phyloP scores from a whole-genome alignment of 495 filamentous ascomycete genomes.

The Neohortaea acidophila region DNA sequence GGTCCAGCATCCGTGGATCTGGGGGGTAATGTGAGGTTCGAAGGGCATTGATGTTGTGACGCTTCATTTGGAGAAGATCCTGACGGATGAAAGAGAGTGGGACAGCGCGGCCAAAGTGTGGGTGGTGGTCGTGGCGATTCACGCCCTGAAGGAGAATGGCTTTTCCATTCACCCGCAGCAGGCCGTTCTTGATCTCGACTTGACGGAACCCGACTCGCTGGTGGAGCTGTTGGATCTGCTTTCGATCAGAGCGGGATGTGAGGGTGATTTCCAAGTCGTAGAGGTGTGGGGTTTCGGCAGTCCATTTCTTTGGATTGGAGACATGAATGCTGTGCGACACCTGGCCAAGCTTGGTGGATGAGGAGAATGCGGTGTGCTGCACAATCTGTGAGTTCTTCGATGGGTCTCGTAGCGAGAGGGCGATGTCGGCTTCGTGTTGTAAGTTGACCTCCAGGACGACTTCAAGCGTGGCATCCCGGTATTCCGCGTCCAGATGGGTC shows the following conservation, averaged over 20 bases:
- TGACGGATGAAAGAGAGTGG: conserved; percentile 17
- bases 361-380: background rate
- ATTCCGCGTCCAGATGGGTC: conserved; percentile 39
- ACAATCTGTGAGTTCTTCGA: background rate
- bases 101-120: conserved; percentile 17
- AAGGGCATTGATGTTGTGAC: conserved; percentile 22
- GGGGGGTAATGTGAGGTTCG: conserved; percentile 20
- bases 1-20: conserved; percentile 30
- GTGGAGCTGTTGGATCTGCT: conserved; percentile 8
- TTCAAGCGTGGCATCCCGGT: conserved; percentile 37
- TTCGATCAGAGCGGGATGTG: no score
- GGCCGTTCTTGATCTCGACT: conserved; percentile 18
- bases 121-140: conserved; percentile 22
- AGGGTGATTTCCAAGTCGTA: conserved; percentile 31
- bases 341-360: background rate
- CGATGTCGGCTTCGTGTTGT: conserved; percentile 1
- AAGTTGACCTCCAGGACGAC: conserved; percentile 26
- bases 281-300: conserved; percentile 47
- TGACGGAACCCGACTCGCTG: conserved; percentile 19
- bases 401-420: conserved; percentile 4
- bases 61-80: conserved; percentile 20
- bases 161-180: conserved; percentile 20
- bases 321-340: conserved; percentile 17
- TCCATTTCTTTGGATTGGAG: conserved; percentile 42
- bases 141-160: conserved; percentile 19